Base-by-base conservation (phyloP, 306 rosid genomes). In the Prunus padus region DNA sequence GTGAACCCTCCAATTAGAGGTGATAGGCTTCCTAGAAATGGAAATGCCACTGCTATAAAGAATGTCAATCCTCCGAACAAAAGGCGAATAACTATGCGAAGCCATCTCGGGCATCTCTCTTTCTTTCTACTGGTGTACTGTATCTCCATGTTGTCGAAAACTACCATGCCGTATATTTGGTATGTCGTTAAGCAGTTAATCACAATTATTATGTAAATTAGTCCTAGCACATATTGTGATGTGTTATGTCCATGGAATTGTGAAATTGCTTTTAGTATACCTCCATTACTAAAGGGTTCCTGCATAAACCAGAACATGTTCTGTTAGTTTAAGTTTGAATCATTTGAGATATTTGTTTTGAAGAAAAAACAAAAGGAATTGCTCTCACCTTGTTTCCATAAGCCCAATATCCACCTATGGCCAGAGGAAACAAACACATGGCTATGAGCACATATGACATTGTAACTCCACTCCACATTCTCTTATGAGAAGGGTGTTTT, bases 341-440 rank as follows among this genome's bases (percentile, higher is more conserved):
- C 1, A 18, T n/a, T 4, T 56, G 10, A n/a, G 31, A 22, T 12
- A 57, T 57, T 4, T 54, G 0, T 11, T 23, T 23, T 23, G 63
- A 11, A 57, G 16, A 23, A 54, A 54, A 54, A 60, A 15, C 8
- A 60, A 69, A 45, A 26, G 37, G 14, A 15, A 12, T 18, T 54
- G 77, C 44, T 5, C 65, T 62, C 77, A 75, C 92, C 93, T 84
- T 59, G 71, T 82, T 77, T 74, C 96, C 93, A 18, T 92, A 87
- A 18, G 89, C 87, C 96, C 93, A 90, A 66, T 79, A 92, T 73
- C 96, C 97, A 7, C 56, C 84, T 4, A 88, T 78, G 46, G 90
- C 90, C 0, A 90, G 72, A 2, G 91, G 87, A 79, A 84, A 82
- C 23, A 87, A 49, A 42, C 92, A 85, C 69, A 73, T n/a, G 26